phyloP scores from a whole-genome alignment of 768 basidiomycete genomes.

The Suillus lakei region DNA sequence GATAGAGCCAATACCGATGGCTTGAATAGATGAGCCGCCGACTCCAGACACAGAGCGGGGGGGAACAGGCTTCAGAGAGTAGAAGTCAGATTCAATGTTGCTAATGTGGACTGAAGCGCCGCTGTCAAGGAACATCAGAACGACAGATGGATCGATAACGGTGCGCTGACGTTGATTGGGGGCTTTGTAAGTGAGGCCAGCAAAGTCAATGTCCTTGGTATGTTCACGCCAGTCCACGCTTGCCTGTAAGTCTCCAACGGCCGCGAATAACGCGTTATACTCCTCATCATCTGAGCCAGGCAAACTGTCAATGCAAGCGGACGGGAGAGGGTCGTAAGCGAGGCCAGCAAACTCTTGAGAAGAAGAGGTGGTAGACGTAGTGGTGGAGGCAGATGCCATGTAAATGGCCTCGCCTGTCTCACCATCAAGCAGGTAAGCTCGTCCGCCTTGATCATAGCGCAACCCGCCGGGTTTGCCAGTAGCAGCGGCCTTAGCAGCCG shows the following conservation, averaged over 20 bases:
- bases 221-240: no score
- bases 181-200: not conserved
- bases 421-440: not conserved
- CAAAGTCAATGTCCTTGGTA: not conserved
- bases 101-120: constrained; percentile 33
- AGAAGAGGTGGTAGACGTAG: not conserved
- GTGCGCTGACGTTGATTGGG: not conserved
- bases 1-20: constrained; percentile 33
- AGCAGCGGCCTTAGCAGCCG: not conserved
- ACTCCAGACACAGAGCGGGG: constrained; percentile 31
- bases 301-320: not conserved
- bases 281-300: not conserved
- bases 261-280: not conserved
- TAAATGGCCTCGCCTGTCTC: not conserved
- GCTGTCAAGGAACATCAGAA: constrained; percentile 31
- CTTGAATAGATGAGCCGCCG: constrained; percentile 29
- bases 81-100: constrained; percentile 30
- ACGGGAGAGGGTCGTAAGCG: not conserved
- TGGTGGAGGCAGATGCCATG: not conserved
- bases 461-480: not conserved
- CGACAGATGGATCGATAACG: not conserved
- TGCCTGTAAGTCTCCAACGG: not conserved
- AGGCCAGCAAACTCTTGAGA: not conserved
- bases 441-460: not conserved
- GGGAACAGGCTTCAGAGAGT: constrained; percentile 23